These are phyloP conservation scores for Comarum palustre DNA, from an alignment of 306 rosid species.

Conservation along the genomic window DNA sequence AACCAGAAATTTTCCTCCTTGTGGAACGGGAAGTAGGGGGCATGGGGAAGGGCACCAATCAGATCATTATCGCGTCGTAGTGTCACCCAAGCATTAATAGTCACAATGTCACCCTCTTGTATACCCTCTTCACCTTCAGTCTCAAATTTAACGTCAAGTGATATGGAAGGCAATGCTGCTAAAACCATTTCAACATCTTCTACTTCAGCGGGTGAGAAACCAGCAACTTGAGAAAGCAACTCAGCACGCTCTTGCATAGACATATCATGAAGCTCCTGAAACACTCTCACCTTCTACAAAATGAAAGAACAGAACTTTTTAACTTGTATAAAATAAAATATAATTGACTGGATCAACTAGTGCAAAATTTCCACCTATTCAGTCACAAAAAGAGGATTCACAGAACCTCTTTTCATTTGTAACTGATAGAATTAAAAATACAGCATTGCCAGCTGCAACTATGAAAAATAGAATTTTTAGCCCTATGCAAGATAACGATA, in stretches of 20 bases:
- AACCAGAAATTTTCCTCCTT: slow-evolving; percentile 92
- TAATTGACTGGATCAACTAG: not conserved
- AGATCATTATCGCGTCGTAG: slow-evolving; percentile 65
- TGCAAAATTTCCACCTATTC: not conserved
- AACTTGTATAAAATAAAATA: slow-evolving; percentile 7
- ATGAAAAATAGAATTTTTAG: not conserved
- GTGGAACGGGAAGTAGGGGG: slow-evolving; percentile 82
- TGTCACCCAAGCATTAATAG: slow-evolving; percentile 80
- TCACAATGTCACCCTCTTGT: slow-evolving; percentile 89
- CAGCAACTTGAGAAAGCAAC: slow-evolving; percentile 69
- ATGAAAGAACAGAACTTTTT: slow-evolving; percentile 19
- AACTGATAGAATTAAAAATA: not conserved
- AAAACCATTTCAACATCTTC: slow-evolving; percentile 79
- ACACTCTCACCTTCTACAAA: slow-evolving; percentile 81
- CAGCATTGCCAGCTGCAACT: not conserved
- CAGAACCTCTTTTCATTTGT: not conserved
- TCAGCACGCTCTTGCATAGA: slow-evolving; percentile 70
- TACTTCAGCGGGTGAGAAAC: slow-evolving; percentile 65
- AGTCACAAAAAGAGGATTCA: not conserved
- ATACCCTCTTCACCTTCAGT: slow-evolving; percentile 97
- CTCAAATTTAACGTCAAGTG: slow-evolving; percentile 66
- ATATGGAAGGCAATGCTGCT: slow-evolving; percentile 80
- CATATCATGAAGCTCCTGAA: slow-evolving; percentile 89
- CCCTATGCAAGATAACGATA: not conserved
- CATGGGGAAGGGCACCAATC: slow-evolving; percentile 88